phyloP scores from a whole-genome alignment of 1,139 yeast genomes.

The Debaryomyces psychrophilus region DNA sequence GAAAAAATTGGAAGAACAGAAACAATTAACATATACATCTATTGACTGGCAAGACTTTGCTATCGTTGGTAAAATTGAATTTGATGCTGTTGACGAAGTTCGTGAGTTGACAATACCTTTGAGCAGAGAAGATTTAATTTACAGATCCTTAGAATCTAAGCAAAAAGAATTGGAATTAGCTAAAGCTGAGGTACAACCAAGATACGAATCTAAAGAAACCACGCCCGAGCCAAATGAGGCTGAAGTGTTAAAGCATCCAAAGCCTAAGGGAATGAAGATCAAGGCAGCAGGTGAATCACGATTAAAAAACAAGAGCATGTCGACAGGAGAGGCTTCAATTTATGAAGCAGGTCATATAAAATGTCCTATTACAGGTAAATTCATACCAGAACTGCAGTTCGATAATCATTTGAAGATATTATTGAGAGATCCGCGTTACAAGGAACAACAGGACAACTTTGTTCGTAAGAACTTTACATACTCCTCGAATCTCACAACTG shows the following conservation, averaged over 20 bases:
- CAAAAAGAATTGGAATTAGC: slow-evolving; percentile 9
- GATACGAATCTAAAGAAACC: slow-evolving; percentile 9
- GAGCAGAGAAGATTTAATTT: slow-evolving; percentile 59
- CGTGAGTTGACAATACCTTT: slow-evolving; percentile 65
- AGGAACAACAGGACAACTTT: slow-evolving; percentile 67
- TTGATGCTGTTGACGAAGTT: slow-evolving; percentile 66
- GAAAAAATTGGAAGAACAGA: slow-evolving; percentile 35
- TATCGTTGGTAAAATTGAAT: slow-evolving; percentile 68
- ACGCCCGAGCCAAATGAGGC: slow-evolving; percentile 5
- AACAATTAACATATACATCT: slow-evolving; percentile 62
- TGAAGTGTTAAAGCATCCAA: slow-evolving; percentile 10
- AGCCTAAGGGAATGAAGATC: slow-evolving; percentile 62
- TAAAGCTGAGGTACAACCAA: slow-evolving; percentile 2
- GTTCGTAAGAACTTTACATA: slow-evolving; percentile 62
- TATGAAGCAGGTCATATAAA: slow-evolving; percentile 43
- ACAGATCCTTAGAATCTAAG: slow-evolving; percentile 56
- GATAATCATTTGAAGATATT: slow-evolving; percentile 74
- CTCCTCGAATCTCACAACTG: slow-evolving; percentile 64
- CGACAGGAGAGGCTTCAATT: slow-evolving; percentile 4
- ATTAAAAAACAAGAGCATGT: slow-evolving; percentile 29
- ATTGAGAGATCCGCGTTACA: slow-evolving; percentile 77
- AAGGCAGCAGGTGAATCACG: slow-evolving; percentile 72
- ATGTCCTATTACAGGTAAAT: slow-evolving; percentile 75
- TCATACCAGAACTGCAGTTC: slow-evolving; percentile 71
- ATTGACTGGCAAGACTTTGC: slow-evolving; percentile 89